phyloP scores from a whole-genome alignment of 225 moss, liverwort and hornwort species.

The Ulota crispa region DNA sequence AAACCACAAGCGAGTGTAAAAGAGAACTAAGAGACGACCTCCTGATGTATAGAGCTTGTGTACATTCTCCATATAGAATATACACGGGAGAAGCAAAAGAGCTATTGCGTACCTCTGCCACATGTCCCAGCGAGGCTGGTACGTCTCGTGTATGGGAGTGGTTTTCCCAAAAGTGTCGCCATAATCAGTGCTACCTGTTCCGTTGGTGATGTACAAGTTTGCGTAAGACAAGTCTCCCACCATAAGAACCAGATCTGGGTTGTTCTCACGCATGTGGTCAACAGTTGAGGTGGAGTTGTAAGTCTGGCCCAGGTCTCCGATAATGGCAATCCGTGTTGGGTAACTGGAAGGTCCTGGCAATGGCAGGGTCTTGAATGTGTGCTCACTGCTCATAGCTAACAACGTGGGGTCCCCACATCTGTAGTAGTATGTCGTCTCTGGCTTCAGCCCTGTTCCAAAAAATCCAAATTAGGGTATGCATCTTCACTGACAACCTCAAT shows the following conservation, averaged over 20 bases:
- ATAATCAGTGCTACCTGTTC: slow-evolving; percentile 64
- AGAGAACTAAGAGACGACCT: background rate
- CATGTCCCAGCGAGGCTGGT: slow-evolving; percentile 86
- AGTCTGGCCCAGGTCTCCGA: slow-evolving; percentile 80
- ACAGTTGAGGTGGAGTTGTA: slow-evolving; percentile 84
- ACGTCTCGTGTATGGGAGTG: slow-evolving; percentile 80
- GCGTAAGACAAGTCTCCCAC: slow-evolving; percentile 85
- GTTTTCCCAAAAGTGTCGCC: slow-evolving; percentile 53
- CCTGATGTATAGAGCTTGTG: background rate
- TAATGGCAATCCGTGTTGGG: slow-evolving; percentile 61
- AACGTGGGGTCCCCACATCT: slow-evolving; percentile 72
- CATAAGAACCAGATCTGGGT: slow-evolving; percentile 68
- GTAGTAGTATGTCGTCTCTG: slow-evolving; percentile 64
- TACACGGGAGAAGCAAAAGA: background rate
- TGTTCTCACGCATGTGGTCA: slow-evolving; percentile 61
- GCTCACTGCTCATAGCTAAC: slow-evolving; percentile 62
- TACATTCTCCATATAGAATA: background rate
- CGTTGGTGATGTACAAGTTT: slow-evolving; percentile 84
- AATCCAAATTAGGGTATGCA: background rate
- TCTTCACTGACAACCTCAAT: background rate
- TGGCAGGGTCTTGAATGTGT: slow-evolving; percentile 63
- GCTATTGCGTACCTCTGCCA: slow-evolving; percentile 63
- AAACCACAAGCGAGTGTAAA: background rate
- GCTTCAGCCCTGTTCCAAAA: slow-evolving; percentile 51
- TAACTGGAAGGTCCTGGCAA: slow-evolving; percentile 58